Evolutionary conservation across 768 basidiomycete species (phyloP).

Genomic region (Suillus plorans): DNA sequence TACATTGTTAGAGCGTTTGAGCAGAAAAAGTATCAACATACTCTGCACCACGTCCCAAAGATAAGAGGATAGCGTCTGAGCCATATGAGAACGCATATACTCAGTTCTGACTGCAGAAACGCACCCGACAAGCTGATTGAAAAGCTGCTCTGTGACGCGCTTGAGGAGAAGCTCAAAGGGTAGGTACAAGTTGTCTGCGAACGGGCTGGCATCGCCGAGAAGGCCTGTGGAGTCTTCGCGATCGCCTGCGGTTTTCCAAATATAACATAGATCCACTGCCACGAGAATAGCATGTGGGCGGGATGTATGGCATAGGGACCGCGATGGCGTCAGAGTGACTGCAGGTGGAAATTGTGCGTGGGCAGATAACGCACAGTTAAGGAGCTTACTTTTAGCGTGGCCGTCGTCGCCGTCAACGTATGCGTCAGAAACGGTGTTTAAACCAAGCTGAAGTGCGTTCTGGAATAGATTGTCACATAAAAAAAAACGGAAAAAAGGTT

Average conservation of each 20-base stretch:
- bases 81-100: slow-evolving; percentile 13
- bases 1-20: slow-evolving; percentile 2
- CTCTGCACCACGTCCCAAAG: slow-evolving; percentile 69
- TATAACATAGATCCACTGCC: slow-evolving; percentile 41
- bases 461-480: slow-evolving; percentile 28
- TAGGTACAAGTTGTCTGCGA: slow-evolving; percentile 53
- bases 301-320: slow-evolving; percentile 29
- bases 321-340: slow-evolving; percentile 44
- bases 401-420: slow-evolving; percentile 46
- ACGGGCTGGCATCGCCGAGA: slow-evolving; percentile 42
- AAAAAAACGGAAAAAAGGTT: slow-evolving; percentile 7
- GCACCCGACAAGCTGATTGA: slow-evolving; percentile 62
- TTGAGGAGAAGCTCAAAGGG: slow-evolving; percentile 55
- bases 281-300: slow-evolving; percentile 31
- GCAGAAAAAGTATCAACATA: slow-evolving; percentile 28
- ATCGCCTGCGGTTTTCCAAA: slow-evolving; percentile 31
- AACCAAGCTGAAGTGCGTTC: slow-evolving; percentile 60
- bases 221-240: slow-evolving; percentile 33
- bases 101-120: slow-evolving; percentile 16
- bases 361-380: not conserved
- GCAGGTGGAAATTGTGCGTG: slow-evolving; percentile 4
- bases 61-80: slow-evolving; percentile 73
- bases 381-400: slow-evolving; percentile 38
- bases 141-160: slow-evolving; percentile 52
- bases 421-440: slow-evolving; percentile 56